These are phyloP conservation scores for Pterocarpus santalinus DNA, from an alignment of 306 rosid species.

Conservation along the genomic window DNA sequence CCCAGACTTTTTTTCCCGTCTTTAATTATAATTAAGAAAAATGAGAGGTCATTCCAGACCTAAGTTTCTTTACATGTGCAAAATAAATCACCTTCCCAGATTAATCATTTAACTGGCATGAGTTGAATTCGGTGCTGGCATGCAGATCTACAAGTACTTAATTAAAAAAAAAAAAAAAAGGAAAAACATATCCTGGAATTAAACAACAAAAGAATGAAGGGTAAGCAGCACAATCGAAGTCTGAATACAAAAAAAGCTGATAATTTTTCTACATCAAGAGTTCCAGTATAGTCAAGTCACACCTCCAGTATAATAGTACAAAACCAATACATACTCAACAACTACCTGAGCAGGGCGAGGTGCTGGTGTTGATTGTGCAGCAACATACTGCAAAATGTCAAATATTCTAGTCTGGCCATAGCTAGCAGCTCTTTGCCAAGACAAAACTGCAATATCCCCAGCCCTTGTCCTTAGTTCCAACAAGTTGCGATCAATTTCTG, in stretches of 20 bases:
- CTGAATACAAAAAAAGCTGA: background rate
- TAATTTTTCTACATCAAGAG: background rate
- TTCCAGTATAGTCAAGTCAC: slow-evolving; percentile 12
- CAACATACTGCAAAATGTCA: slow-evolving; percentile 81
- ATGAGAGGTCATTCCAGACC: background rate
- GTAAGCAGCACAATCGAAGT: slow-evolving; percentile 1
- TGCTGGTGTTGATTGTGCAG: slow-evolving; percentile 77
- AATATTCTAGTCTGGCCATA: slow-evolving; percentile 83
- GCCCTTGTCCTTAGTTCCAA: slow-evolving; percentile 82
- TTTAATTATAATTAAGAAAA: background rate
- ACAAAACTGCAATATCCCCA: slow-evolving; percentile 67
- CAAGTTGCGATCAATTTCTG: slow-evolving; percentile 83
- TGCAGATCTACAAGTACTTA: background rate
- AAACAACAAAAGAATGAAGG: slow-evolving; percentile 6
- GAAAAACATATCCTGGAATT: no score
- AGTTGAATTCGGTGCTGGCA: slow-evolving; percentile 1
- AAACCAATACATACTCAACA: background rate
- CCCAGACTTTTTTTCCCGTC: background rate
- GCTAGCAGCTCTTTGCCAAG: slow-evolving; percentile 83
- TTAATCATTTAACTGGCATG: slow-evolving; percentile 20
- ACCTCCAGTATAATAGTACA: slow-evolving; percentile 14
- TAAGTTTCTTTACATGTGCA: slow-evolving; percentile 17
- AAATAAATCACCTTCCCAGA: slow-evolving; percentile 28
- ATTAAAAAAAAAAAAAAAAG: background rate
- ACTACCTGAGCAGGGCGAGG: slow-evolving; percentile 80